phyloP scores from a whole-genome alignment of 2,329 filamentous ascomycete genomes.

The Zymoseptoria brevis region DNA sequence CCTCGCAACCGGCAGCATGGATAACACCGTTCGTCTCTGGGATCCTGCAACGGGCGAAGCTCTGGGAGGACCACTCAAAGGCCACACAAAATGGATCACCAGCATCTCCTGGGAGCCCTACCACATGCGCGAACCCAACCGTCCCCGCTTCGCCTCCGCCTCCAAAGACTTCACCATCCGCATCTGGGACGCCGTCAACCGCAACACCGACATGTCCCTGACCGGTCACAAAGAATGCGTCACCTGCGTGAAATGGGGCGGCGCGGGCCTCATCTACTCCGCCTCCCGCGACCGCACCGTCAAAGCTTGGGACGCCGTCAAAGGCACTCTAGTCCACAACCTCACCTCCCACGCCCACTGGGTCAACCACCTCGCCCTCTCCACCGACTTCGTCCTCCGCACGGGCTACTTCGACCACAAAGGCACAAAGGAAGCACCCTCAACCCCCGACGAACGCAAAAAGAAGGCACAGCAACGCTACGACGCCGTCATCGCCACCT shows the following conservation, averaged over 20 bases:
- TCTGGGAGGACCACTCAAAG: constrained; percentile 64
- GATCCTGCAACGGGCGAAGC: constrained; percentile 72
- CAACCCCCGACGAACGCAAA: constrained; percentile 60
- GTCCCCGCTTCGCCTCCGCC: constrained; percentile 72
- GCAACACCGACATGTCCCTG: constrained; percentile 71
- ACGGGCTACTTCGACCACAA: constrained; percentile 83
- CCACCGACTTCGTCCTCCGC: constrained; percentile 80
- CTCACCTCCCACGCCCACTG: constrained; percentile 81
- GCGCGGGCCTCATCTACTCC: constrained; percentile 76
- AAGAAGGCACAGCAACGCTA: constrained; percentile 74
- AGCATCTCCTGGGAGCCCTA: constrained; percentile 90
- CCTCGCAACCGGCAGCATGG: constrained; percentile 86
- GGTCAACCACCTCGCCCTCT: constrained; percentile 91
- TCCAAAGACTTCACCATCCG: constrained; percentile 85
- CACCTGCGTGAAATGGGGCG: constrained; percentile 89
- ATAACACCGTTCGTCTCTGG: constrained; percentile 87
- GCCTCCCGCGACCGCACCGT: constrained; percentile 86
- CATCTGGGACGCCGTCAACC: constrained; percentile 75
- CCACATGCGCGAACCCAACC: constrained; percentile 67
- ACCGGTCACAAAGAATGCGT: constrained; percentile 84
- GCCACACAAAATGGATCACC: constrained; percentile 83
- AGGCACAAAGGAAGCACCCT: constrained; percentile 56
- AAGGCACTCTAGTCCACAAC: constrained; percentile 72
- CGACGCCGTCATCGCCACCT: constrained; percentile 64
- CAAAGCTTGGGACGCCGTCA: constrained; percentile 76